phyloP scores from a whole-genome alignment of 129 eudicot genomes.

The Glebionis coronaria region DNA sequence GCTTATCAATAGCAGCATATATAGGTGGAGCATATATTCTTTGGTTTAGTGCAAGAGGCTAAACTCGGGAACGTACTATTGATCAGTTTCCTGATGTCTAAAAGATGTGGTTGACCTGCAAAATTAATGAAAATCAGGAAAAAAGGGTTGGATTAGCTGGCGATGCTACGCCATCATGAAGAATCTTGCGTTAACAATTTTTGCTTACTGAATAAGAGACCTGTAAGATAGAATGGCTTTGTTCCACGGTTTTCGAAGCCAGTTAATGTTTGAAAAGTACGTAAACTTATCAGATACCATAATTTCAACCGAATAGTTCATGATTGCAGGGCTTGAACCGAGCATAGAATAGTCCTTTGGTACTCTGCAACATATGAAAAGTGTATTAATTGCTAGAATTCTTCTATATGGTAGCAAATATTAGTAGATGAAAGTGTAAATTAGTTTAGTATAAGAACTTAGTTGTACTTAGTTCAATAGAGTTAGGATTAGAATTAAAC shows the following conservation, averaged over 20 bases:
- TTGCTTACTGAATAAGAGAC: not conserved
- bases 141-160: slow-evolving; percentile 7
- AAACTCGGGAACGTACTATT: slow-evolving; percentile 9
- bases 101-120: slow-evolving; percentile 22
- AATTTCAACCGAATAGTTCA: too few relatives aligned
- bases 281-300: not conserved
- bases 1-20: not conserved
- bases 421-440: too few relatives aligned
- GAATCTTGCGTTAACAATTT: slow-evolving; percentile 19
- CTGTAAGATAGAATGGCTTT: not conserved
- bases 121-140: slow-evolving; percentile 13
- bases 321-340: too few relatives aligned
- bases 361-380: too few relatives aligned
- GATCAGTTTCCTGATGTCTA: slow-evolving; percentile 18
- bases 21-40: slow-evolving; percentile 31
- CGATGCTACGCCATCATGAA: not conserved
- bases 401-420: too few relatives aligned
- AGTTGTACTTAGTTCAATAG: too few relatives aligned
- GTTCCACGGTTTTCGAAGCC: not conserved
- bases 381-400: too few relatives aligned
- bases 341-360: too few relatives aligned
- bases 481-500: too few relatives aligned
- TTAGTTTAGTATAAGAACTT: too few relatives aligned
- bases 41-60: slow-evolving; percentile 26
- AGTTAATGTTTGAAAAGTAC: not conserved